phyloP scores from a whole-genome alignment of 345 rosid genomes.

The Microcos paniculata region DNA sequence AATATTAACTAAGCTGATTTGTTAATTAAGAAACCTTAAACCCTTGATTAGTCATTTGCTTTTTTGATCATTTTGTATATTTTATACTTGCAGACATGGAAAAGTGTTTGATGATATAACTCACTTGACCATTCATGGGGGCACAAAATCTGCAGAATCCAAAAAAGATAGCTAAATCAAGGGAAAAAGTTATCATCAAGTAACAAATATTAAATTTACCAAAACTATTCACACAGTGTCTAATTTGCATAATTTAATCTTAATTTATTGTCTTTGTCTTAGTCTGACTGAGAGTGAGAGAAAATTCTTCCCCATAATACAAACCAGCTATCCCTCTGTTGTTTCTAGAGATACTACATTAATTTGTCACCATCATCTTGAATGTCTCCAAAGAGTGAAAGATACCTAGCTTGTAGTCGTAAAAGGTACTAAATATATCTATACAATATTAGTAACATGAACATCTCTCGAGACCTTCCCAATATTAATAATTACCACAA shows the following conservation, averaged over 20 bases:
- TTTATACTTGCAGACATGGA: conserved; percentile 12
- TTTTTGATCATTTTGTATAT: conserved; percentile 26
- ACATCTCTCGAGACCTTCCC: background rate
- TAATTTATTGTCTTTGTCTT: background rate
- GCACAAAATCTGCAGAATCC: conserved; percentile 41
- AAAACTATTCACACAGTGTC: conserved; percentile 8
- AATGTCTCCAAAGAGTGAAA: background rate
- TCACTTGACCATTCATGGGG: conserved; percentile 30
- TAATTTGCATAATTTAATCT: conserved; percentile 11
- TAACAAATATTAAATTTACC: conserved; percentile 3
- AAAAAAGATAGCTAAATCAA: conserved; percentile 17
- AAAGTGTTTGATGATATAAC: conserved; percentile 10
- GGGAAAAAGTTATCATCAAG: conserved; percentile 19
- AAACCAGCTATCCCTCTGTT: background rate
- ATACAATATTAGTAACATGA: too few species aligned
- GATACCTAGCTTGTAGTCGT: conserved; percentile 3
- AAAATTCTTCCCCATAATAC: background rate
- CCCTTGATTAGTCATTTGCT: conserved; percentile 20
- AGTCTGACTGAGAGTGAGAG: background rate
- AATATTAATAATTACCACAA: too few species aligned
- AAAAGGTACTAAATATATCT: background rate
- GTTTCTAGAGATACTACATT: background rate
- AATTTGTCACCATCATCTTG: conserved; percentile 7
- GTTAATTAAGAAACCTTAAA: conserved; percentile 36
- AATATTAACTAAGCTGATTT: conserved; percentile 13